These are phyloP conservation scores for Psilocybe subaeruginosa DNA, from an alignment of 768 basidiomycete species.

Conservation along the genomic window DNA sequence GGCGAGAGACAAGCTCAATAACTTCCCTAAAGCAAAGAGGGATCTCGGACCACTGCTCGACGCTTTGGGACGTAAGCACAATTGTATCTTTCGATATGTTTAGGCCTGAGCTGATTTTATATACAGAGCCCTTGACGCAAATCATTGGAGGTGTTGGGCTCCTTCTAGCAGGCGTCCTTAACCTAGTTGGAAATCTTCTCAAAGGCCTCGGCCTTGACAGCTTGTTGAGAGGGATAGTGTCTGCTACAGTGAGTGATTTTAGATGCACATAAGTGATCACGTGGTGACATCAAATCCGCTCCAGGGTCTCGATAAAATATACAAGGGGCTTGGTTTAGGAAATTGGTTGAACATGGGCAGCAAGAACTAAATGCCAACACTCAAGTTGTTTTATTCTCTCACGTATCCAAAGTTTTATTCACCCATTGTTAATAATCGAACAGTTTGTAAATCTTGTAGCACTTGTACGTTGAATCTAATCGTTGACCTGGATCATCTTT, in stretches of 20 bases:
- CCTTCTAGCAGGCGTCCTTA: slow-evolving; percentile 37
- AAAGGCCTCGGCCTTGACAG: slow-evolving; percentile 35
- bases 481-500: no score
- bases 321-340: slow-evolving; percentile 34
- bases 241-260: slow-evolving; percentile 26
- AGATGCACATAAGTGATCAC: neutral
- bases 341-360: slow-evolving; percentile 25
- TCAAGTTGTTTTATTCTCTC: no score
- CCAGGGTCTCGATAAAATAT: slow-evolving; percentile 37
- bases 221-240: slow-evolving; percentile 33
- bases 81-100: neutral
- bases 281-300: neutral
- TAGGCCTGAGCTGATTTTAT: neutral
- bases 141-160: slow-evolving; percentile 41
- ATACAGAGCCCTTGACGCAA: slow-evolving; percentile 36
- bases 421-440: no score
- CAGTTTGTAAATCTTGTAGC: no score
- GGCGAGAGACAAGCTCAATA: slow-evolving; percentile 38
- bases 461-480: no score
- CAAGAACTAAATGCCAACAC: neutral
- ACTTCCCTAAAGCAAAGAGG: slow-evolving; percentile 39
- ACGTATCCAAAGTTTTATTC: no score
- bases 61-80: slow-evolving; percentile 34
- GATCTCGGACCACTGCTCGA: slow-evolving; percentile 40
- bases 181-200: slow-evolving; percentile 36